Conservation (phyloP, 2,329 filamentous ascomycete genomes). For the Furcasterigmium sp. region DNA sequence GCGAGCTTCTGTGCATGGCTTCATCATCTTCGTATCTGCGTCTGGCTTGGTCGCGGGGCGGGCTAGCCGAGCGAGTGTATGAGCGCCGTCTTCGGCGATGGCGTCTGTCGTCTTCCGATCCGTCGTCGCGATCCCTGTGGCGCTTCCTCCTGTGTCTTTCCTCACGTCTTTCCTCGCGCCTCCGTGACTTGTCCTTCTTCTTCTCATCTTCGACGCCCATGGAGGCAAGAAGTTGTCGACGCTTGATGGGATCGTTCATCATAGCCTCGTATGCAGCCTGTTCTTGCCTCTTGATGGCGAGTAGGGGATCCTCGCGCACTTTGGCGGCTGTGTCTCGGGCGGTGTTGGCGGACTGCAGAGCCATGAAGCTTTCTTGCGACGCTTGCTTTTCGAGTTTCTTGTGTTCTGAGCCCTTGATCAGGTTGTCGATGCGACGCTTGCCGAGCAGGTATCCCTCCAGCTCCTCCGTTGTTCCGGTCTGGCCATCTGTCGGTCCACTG, state of each 20-base stretch:
- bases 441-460: conserved; percentile 91
- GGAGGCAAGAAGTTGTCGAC: conserved; percentile 60
- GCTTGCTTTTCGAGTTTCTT: conserved; percentile 76
- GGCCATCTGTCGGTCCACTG: conserved; percentile 73
- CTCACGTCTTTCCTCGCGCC: conserved; percentile 37
- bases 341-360: conserved; percentile 64
- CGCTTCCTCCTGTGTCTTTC: conserved; percentile 33
- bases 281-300: conserved; percentile 91
- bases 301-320: conserved; percentile 82
- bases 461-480: conserved; percentile 75
- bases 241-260: conserved; percentile 70
- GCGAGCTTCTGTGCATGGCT: conserved; percentile 16
- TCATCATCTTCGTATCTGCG: conserved; percentile 20
- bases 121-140: conserved; percentile 38
- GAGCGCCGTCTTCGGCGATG: conserved; percentile 37
- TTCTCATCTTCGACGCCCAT: conserved; percentile 51
- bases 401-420: conserved; percentile 72
- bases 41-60: conserved; percentile 20
- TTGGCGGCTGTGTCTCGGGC: conserved; percentile 78
- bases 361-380: conserved; percentile 53
- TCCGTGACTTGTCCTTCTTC: conserved; percentile 23
- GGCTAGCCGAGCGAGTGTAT: conserved; percentile 39
- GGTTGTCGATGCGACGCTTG: conserved; percentile 82
- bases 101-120: conserved; percentile 33
- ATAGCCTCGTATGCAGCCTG: conserved; percentile 73